A percentile compares a stretch with the other conserved stretches of the same genome.
These are phyloP conservation scores for Lentinula sp. DNA, from an alignment of 768 basidiomycete genomes.

Conservation along the genomic window DNA sequence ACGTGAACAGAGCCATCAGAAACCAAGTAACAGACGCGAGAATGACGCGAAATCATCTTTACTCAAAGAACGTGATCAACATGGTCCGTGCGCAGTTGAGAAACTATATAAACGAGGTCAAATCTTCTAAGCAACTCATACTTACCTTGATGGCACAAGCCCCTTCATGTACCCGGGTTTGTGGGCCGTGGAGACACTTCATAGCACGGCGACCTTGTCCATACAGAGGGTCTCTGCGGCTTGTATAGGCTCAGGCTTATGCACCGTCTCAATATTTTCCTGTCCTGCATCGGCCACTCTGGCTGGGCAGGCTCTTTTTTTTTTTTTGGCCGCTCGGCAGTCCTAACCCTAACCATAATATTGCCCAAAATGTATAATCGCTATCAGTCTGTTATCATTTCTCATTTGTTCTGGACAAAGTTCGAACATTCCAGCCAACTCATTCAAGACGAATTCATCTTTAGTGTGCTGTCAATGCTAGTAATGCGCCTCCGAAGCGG, in stretches of 20 bases:
- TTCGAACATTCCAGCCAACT: too few relatives aligned
- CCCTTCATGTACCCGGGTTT: background rate
- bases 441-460: too few relatives aligned
- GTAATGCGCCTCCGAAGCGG: too few relatives aligned
- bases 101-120: background rate
- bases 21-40: background rate
- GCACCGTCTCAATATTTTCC: conserved; percentile 43
- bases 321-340: conserved; percentile 9
- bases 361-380: background rate
- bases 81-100: conserved; percentile 9
- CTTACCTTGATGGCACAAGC: conserved; percentile 10
- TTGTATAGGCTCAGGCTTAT: conserved; percentile 43
- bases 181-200: background rate
- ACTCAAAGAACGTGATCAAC: background rate
- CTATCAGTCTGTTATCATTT: too few relatives aligned
- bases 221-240: conserved; percentile 30
- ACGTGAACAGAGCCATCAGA: background rate
- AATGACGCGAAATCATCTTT: background rate
- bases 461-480: too few relatives aligned
- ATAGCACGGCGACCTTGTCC: conserved; percentile 3
- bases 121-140: conserved; percentile 5
- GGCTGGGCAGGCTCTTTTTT: conserved; percentile 25
- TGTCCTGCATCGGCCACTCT: conserved; percentile 33
- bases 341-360: conserved; percentile 8
- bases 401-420: too few relatives aligned